Percentiles rank a stretch among this genome's conserved stretches.
Conservation (phyloP, 2,329 filamentous ascomycete species). For the Dactylellina leptospora region DNA sequence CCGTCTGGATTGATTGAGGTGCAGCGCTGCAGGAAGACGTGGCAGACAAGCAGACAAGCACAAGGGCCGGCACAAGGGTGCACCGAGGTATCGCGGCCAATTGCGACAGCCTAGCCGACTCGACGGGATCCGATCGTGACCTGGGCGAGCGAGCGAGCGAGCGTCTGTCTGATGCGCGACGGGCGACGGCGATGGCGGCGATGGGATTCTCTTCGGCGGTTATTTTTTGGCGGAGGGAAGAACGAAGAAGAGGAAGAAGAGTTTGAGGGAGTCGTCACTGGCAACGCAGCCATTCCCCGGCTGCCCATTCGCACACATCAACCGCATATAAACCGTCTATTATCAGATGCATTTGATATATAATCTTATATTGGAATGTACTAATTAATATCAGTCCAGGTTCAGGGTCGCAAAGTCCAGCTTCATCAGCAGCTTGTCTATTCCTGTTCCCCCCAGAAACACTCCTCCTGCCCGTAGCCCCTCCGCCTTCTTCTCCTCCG, state of each 20-base stretch:
- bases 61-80: not conserved
- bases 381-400: constrained; percentile 12
- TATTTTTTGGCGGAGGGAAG: constrained; percentile 19
- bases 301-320: too few species aligned
- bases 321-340: too few species aligned
- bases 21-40: constrained; percentile 44
- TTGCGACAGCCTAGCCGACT: not conserved
- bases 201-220: constrained; percentile 23
- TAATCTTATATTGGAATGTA: too few species aligned
- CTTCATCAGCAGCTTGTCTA: constrained; percentile 57
- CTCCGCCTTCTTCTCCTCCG: constrained; percentile 19
- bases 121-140: not conserved
- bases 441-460: constrained; percentile 54
- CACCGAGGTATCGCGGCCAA: constrained; percentile 17
- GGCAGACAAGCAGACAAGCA: constrained; percentile 20
- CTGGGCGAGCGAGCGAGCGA: constrained; percentile 1
- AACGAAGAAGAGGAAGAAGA: not conserved
- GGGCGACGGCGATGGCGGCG: constrained; percentile 20
- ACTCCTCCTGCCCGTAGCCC: constrained; percentile 32
- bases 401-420: constrained; percentile 55
- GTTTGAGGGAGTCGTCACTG: not conserved
- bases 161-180: not conserved
- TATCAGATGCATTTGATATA: too few species aligned
- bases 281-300: not conserved
- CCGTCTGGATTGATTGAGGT: constrained; percentile 6